phyloP scores from a whole-genome alignment of 2,329 filamentous ascomycete species.

The Tricladium varicosporioides region DNA sequence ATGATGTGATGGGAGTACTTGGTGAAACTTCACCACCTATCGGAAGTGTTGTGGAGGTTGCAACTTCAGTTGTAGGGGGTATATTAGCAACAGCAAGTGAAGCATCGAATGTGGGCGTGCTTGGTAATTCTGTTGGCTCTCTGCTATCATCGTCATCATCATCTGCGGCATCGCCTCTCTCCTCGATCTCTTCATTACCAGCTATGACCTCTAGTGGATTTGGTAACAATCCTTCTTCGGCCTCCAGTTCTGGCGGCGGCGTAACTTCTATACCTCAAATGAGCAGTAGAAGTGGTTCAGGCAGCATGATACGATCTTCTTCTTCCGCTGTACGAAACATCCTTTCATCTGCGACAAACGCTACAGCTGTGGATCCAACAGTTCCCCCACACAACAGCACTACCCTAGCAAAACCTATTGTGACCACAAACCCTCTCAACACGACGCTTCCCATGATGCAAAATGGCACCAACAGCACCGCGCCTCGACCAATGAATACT shows the following conservation, averaged over 20 bases:
- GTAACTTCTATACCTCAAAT: neutral
- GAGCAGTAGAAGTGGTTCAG: too few species aligned
- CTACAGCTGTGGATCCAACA: too few species aligned
- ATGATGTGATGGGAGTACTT: constrained; percentile 4
- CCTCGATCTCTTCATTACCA: neutral
- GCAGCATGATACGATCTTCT: too few species aligned
- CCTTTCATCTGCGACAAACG: too few species aligned
- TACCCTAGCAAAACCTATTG: too few species aligned
- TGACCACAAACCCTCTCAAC: neutral
- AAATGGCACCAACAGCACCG: neutral
- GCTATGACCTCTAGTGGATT: neutral
- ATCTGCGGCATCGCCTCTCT: neutral
- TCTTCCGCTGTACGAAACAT: too few species aligned
- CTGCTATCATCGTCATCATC: neutral
- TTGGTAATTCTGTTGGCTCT: constrained; percentile 1
- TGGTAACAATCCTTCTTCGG: neutral
- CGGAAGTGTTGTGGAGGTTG: constrained; percentile 13
- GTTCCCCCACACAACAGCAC: too few species aligned
- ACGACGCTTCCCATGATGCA: neutral
- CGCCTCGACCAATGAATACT: neutral
- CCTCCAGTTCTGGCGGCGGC: neutral
- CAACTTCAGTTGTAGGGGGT: constrained; percentile 16
- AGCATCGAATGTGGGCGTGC: constrained; percentile 12
- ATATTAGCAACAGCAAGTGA: constrained; percentile 10
- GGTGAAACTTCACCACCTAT: constrained; percentile 14